phyloP scores from a whole-genome alignment of 1,284 basidiomycete species.

The Puccinia triticina region DNA sequence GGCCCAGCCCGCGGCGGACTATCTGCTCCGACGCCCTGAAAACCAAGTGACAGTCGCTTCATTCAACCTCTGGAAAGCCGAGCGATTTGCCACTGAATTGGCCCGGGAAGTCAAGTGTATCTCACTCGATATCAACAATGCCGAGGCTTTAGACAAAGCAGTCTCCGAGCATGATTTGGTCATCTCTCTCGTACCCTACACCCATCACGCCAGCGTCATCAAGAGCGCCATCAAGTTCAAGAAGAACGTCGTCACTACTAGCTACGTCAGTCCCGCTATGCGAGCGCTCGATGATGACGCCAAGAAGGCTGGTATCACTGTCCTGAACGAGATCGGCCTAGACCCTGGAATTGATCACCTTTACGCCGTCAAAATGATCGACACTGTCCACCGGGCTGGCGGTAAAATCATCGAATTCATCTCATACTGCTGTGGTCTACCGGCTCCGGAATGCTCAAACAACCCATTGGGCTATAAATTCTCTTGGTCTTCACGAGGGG shows the following conservation, averaged over 20 bases:
- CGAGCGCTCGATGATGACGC: conserved; percentile 80
- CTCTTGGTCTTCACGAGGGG: conserved; percentile 96
- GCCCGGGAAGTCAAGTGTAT: conserved; percentile 68
- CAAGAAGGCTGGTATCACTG: conserved; percentile 86
- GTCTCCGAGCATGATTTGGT: conserved; percentile 88
- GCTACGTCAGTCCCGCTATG: conserved; percentile 88
- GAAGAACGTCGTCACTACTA: conserved; percentile 94
- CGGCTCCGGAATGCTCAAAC: conserved; percentile 81
- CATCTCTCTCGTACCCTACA: conserved; percentile 96
- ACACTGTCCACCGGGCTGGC: conserved; percentile 88
- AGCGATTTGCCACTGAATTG: conserved; percentile 72
- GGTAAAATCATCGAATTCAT: conserved; percentile 87
- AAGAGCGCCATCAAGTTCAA: conserved; percentile 92
- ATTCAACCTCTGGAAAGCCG: conserved; percentile 76
- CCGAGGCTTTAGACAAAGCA: conserved; percentile 74
- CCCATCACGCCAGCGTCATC: conserved; percentile 86
- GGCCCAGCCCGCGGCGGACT: conserved; percentile 89
- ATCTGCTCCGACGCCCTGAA: conserved; percentile 77
- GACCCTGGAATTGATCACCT: conserved; percentile 75
- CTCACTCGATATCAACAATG: conserved; percentile 79
- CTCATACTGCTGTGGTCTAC: conserved; percentile 95
- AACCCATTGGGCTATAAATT: conserved; percentile 99
- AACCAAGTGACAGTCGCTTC: conserved; percentile 88
- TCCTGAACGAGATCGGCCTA: conserved; percentile 97
- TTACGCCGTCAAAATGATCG: conserved; percentile 95